A percentile compares a stretch with the other conserved stretches of the same genome.
Evolutionary conservation across 331 rosid genomes (phyloP).

Genomic region (Malus hybrid): DNA sequence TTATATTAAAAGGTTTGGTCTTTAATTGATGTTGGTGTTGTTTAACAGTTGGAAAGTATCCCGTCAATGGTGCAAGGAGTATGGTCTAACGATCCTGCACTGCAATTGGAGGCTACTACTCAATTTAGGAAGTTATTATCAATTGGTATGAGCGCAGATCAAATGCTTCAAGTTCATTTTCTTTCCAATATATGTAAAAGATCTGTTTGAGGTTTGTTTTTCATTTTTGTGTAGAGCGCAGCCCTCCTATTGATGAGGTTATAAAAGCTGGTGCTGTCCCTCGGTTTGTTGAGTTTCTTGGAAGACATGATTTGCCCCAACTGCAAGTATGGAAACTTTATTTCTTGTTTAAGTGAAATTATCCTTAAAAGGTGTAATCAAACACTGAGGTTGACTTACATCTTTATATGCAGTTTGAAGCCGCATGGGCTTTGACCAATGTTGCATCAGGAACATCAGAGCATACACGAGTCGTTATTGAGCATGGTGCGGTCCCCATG

Average conservation of each 20-base stretch:
- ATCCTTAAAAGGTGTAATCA: not conserved
- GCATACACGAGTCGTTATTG: conserved; percentile 50
- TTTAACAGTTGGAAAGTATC: conserved; percentile 46
- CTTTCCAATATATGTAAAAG: not conserved
- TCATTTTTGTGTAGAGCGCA: conserved; percentile 33
- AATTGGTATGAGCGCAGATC: conserved; percentile 30
- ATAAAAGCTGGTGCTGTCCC: conserved; percentile 58
- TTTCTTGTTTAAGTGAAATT: not conserved
- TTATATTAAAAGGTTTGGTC: not conserved
- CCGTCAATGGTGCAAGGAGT: conserved; percentile 44
- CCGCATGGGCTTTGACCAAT: conserved; percentile 71
- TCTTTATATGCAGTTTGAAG: conserved; percentile 49
- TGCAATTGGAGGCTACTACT: conserved; percentile 46
- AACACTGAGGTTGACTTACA: not conserved
- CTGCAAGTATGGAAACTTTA: conserved; percentile 35
- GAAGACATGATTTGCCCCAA: conserved; percentile 46
- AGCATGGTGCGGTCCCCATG: conserved; percentile 54
- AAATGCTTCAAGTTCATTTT: not conserved
- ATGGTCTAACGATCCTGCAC: conserved; percentile 35
- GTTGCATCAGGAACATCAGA: conserved; percentile 55
- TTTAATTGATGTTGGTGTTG: not conserved
- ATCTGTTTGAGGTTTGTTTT: not conserved
- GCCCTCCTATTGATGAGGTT: conserved; percentile 67
- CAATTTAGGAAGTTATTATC: conserved; percentile 50
- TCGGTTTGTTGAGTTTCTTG: conserved; percentile 57